Conservation (phyloP, 768 basidiomycete species). For the Zangia roseola region DNA sequence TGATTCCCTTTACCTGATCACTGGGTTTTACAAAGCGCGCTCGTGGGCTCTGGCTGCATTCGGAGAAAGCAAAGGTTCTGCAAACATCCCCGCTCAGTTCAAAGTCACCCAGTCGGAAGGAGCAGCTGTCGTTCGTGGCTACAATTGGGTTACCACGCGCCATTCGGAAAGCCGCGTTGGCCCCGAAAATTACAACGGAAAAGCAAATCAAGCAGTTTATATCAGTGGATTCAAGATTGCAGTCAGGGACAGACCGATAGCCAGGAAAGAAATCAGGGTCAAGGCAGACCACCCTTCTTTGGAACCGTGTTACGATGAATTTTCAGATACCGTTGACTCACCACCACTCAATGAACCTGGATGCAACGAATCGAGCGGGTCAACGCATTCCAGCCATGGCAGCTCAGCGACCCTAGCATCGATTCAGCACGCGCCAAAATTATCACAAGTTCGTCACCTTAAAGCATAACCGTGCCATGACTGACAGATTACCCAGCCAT, state of each 20-base stretch:
- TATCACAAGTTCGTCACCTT: not conserved
- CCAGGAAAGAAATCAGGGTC: not conserved
- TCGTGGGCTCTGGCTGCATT: not conserved
- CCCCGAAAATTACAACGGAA: not conserved
- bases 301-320: not conserved
- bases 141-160: not conserved
- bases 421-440: not conserved
- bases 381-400: not conserved
- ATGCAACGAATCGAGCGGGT: not conserved
- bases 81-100: not conserved
- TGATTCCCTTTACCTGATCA: not conserved
- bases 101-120: not conserved
- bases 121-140: not conserved
- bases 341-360: not conserved
- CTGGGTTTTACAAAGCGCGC: not conserved
- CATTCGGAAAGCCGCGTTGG: not conserved
- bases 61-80: not conserved
- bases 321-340: not conserved
- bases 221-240: constrained; percentile 1
- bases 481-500: not conserved
- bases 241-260: not conserved
- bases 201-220: not conserved
- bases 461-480: not conserved
- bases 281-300: not conserved
- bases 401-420: too few species aligned